Evolutionary conservation across 2,329 filamentous ascomycete genomes (phyloP), one percentile per base, ranked within the genome.

Genomic region (Colletotrichum limetticola): DNA sequence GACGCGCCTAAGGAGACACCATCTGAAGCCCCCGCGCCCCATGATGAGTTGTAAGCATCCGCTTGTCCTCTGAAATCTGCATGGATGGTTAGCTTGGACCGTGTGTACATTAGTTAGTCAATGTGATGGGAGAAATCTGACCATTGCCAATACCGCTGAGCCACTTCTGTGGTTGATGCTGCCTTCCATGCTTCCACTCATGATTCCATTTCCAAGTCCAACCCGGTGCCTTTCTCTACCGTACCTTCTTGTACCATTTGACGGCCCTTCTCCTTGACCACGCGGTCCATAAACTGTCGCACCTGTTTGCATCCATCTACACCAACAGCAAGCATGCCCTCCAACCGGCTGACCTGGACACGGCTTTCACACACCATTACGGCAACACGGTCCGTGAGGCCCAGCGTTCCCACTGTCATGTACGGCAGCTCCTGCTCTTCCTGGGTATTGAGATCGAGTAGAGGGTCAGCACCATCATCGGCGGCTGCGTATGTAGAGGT

Each of bases 261-360:
- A 72, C 84, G 86, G 4, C 93, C 93, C 81, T 92, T 92, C 57
- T 90, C 90, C 79, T 92, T 91, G 58, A 98, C 92, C 16, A 97
- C 92, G 7, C 88, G 87, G 81, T 98, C 95, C 78, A 99, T 80
- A 62, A 98, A 93, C 76, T 91, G 89, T 75, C 94, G 89, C 52
- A 98, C 91, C 80, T 95, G 93, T 83, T 93, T 95, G 82, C 96
- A 98, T 5, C 95, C 97, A 80, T 98, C 95, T 61, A 98, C 91
- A 0, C 93, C 96, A 1, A 98, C 95, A 0, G 94, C 95, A 77
- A 99, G 85, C 95, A 99, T 97, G 1, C 94, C 94, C 84, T 99
- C 96, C 72, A 98, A 80, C 70, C 95, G 89, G 71, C 88, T 88
- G 75, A 93, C 90, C 82, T 97, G 93, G n/a, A 98, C 92, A 60